Conservation (phyloP, 176 grass and related monocot genomes). For the Eragrostis curvula region DNA sequence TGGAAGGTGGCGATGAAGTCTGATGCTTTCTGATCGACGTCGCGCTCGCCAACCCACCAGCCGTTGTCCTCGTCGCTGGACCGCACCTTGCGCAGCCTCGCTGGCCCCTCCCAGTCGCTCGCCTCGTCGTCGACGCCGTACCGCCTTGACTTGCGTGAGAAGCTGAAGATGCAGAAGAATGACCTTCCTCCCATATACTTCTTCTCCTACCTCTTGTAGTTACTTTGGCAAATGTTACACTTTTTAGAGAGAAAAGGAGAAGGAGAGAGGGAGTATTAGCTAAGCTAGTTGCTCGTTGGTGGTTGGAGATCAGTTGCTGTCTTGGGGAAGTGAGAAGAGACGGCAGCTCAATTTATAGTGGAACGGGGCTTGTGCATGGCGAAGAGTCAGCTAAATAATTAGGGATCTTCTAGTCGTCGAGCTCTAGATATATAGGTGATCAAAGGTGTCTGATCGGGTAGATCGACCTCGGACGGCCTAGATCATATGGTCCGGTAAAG, state of each 20-base stretch:
- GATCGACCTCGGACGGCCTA: slow-evolving; percentile 22
- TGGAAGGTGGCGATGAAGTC: slow-evolving; percentile 81
- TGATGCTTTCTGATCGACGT: slow-evolving; percentile 74
- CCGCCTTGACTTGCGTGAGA: slow-evolving; percentile 64
- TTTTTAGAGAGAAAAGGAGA: background rate
- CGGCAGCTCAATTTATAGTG: slow-evolving; percentile 54
- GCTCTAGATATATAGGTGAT: slow-evolving; percentile 14
- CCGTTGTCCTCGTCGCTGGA: slow-evolving; percentile 74
- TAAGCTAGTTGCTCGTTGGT: background rate
- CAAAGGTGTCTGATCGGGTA: slow-evolving; percentile 40
- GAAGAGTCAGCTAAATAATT: slow-evolving; percentile 17
- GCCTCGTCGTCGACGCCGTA: slow-evolving; percentile 46
- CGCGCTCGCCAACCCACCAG: slow-evolving; percentile 66
- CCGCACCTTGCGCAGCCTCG: slow-evolving; percentile 57
- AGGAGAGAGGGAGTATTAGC: background rate
- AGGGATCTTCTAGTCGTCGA: slow-evolving; percentile 13
- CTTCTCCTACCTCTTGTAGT: background rate
- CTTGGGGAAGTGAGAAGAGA: slow-evolving; percentile 48
- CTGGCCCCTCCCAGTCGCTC: slow-evolving; percentile 42
- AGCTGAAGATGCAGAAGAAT: slow-evolving; percentile 80
- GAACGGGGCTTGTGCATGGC: slow-evolving; percentile 12
- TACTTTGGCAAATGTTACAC: background rate
- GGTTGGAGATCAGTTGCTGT: slow-evolving; percentile 45
- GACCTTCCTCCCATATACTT: slow-evolving; percentile 71
- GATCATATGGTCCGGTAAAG: slow-evolving; percentile 5